Evolutionary conservation across 1,284 basidiomycete species (phyloP).

Genomic region (Xerocomus nothofagi): DNA sequence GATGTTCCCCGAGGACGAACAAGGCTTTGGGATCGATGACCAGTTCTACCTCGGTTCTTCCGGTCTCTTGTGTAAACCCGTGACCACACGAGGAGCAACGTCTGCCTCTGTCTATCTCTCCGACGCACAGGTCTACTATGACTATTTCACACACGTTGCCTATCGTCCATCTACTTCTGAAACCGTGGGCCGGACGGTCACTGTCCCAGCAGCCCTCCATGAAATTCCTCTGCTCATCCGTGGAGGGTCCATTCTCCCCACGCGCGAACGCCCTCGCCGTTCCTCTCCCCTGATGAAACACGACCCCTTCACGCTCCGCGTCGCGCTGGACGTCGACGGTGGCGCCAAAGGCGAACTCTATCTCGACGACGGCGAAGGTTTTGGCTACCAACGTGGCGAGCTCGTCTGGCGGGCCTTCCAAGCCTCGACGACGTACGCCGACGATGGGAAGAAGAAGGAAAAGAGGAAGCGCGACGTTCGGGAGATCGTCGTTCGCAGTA

Average conservation of each 20-base stretch:
- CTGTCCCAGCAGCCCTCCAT: conserved; percentile 74
- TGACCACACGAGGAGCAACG: conserved; percentile 74
- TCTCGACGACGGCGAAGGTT: conserved; percentile 93
- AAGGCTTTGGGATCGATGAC: conserved; percentile 88
- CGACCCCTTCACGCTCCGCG: conserved; percentile 92
- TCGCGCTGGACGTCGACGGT: conserved; percentile 73
- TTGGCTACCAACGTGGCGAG: conserved; percentile 74
- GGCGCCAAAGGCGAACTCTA: conserved; percentile 85
- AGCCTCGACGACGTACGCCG: conserved; percentile 45
- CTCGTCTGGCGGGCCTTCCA: conserved; percentile 80
- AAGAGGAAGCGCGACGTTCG: conserved; percentile 30
- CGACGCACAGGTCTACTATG: conserved; percentile 93
- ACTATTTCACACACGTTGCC: conserved; percentile 73
- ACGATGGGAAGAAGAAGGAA: conserved; percentile 6
- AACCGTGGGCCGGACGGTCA: conserved; percentile 44
- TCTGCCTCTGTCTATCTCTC: conserved; percentile 82
- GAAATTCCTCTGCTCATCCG: conserved; percentile 86
- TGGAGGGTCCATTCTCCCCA: conserved; percentile 89
- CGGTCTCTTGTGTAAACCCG: conserved; percentile 90
- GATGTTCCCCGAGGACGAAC: conserved; percentile 84
- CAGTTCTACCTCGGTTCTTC: conserved; percentile 92
- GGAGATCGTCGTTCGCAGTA: conserved; percentile 52
- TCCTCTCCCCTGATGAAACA: conserved; percentile 85
- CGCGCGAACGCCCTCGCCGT: conserved; percentile 84
- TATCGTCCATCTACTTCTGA: conserved; percentile 18